Percentiles rank a stretch among this genome's conserved stretches.
Conservation (phyloP, 2,329 filamentous ascomycete species). For the Chaetomiaceae sp. region DNA sequence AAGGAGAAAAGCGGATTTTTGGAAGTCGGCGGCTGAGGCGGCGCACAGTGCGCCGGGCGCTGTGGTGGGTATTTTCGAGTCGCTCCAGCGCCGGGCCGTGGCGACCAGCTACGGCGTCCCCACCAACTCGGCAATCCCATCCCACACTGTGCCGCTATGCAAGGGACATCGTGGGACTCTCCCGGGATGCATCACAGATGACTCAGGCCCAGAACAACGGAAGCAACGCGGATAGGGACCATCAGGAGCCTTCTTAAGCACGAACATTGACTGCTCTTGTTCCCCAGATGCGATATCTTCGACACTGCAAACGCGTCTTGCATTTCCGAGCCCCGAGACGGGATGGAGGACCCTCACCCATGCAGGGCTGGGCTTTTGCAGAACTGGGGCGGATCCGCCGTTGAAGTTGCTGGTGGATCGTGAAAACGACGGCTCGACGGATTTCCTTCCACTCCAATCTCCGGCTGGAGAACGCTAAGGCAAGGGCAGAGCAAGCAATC, state of each 20-base stretch:
- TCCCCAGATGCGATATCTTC: too few species aligned
- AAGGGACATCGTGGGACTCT: too few species aligned
- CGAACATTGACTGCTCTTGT: too few species aligned
- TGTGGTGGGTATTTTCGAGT: constrained; percentile 10
- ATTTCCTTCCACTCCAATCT: background rate
- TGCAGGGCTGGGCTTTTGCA: constrained; percentile 3
- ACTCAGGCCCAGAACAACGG: constrained; percentile 4
- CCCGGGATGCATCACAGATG: too few species aligned
- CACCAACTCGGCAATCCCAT: background rate
- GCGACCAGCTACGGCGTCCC: background rate
- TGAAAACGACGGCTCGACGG: background rate
- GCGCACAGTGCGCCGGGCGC: constrained; percentile 16
- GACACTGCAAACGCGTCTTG: too few species aligned
- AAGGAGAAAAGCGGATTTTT: constrained; percentile 27
- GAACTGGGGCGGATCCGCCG: background rate
- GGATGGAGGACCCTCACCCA: background rate
- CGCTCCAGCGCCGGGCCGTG: constrained; percentile 13
- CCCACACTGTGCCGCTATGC: constrained; percentile 3
- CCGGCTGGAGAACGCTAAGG: background rate
- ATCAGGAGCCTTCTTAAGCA: too few species aligned
- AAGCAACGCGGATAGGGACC: too few species aligned
- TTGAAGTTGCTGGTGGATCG: background rate
- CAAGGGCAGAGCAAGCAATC: too few species aligned
- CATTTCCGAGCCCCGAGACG: background rate
- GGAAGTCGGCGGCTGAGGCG: constrained; percentile 24